phyloP scores from a whole-genome alignment of 2,329 filamentous ascomycete genomes.

The Hypoxylon sp. region DNA sequence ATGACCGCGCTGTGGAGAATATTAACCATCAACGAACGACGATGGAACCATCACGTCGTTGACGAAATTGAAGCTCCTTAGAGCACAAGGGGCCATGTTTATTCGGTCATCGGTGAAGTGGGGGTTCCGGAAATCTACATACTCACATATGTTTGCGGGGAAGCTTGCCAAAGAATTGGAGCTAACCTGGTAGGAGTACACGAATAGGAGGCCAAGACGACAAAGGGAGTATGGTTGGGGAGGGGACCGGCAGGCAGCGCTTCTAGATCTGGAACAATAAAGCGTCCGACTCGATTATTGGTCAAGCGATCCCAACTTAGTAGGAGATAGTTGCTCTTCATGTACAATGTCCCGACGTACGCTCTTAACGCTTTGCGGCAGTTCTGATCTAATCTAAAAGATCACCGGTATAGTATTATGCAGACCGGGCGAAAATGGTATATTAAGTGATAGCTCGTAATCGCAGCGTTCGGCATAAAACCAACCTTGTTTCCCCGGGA shows the following conservation, averaged over 20 bases:
- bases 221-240: slow-evolving; percentile 20
- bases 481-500: slow-evolving; percentile 26
- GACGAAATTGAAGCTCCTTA: slow-evolving; percentile 11
- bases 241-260: slow-evolving; percentile 28
- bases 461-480: slow-evolving; percentile 37
- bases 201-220: slow-evolving; percentile 31
- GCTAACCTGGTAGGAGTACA: slow-evolving; percentile 28
- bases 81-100: slow-evolving; percentile 14
- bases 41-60: slow-evolving; percentile 18
- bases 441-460: slow-evolving; percentile 41
- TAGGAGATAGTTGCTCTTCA: slow-evolving; percentile 25
- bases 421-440: slow-evolving; percentile 24
- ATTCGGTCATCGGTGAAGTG: slow-evolving; percentile 51
- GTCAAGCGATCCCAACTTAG: slow-evolving; percentile 36
- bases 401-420: slow-evolving; percentile 31
- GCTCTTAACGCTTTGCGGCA: slow-evolving; percentile 37
- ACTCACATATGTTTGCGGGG: slow-evolving; percentile 38
- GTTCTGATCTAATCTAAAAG: slow-evolving; percentile 38
- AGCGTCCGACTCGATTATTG: slow-evolving; percentile 28
- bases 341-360: slow-evolving; percentile 37
- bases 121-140: slow-evolving; percentile 31
- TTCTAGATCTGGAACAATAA: slow-evolving; percentile 39
- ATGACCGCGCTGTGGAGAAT: slow-evolving; percentile 20
- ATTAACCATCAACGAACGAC: slow-evolving; percentile 9
- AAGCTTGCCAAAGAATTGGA: slow-evolving; percentile 42